Conservation (phyloP, 106 monocot species). For the Phalaenopsis equestris region DNA sequence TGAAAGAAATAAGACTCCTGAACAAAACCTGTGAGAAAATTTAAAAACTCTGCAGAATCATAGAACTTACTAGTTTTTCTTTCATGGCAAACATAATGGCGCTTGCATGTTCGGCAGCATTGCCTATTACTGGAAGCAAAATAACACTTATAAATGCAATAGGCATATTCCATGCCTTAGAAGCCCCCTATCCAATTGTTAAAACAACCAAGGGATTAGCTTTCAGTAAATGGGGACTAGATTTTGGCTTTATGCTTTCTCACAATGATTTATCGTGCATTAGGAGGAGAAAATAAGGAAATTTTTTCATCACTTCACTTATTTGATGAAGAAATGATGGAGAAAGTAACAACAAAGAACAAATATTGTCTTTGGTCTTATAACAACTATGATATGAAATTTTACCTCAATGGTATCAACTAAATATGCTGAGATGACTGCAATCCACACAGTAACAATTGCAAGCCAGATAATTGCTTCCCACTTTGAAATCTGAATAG, state of each 20-base stretch:
- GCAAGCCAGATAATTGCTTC: conserved; percentile 78
- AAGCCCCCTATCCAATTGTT: conserved; percentile 49
- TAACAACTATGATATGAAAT: too few species aligned
- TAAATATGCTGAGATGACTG: conserved; percentile 54
- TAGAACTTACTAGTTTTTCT: conserved; percentile 54
- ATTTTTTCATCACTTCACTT: too few species aligned
- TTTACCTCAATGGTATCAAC: conserved; percentile 66
- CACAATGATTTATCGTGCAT: too few species aligned
- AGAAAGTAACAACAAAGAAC: too few species aligned
- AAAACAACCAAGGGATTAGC: neutral
- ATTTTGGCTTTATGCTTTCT: neutral
- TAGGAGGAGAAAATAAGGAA: too few species aligned
- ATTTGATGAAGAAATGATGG: too few species aligned
- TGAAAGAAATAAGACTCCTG: neutral
- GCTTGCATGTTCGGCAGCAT: conserved; percentile 76
- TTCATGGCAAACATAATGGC: conserved; percentile 83
- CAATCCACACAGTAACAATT: conserved; percentile 54
- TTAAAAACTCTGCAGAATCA: neutral
- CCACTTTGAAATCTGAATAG: conserved; percentile 55
- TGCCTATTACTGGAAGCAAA: conserved; percentile 72
- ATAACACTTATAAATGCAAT: conserved; percentile 72
- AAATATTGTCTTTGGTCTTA: too few species aligned
- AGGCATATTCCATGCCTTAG: conserved; percentile 51
- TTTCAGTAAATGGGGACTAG: neutral
- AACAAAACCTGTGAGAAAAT: neutral